Conservation (phyloP, 2,329 filamentous ascomycete species). For the Pseudopyrenochaeta lycopersici region DNA sequence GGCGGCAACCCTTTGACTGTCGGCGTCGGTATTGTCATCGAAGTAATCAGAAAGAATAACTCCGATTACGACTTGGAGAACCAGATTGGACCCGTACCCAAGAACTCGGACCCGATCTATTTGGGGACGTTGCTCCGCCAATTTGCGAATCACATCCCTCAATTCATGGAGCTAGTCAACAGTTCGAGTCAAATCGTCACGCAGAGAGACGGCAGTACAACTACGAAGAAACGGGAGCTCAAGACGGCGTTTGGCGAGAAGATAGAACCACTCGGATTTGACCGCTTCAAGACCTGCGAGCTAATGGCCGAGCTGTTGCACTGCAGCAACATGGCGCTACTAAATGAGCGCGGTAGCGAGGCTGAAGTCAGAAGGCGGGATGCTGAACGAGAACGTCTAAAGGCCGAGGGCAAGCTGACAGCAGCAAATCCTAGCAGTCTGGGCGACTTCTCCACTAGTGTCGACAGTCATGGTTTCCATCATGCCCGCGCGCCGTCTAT, state of each 20-base stretch:
- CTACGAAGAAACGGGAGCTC: slow-evolving; percentile 76
- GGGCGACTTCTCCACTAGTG: slow-evolving; percentile 59
- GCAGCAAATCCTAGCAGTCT: slow-evolving; percentile 66
- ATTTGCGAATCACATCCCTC: slow-evolving; percentile 89
- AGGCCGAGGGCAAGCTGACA: slow-evolving; percentile 78
- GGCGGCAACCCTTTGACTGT: slow-evolving; percentile 95
- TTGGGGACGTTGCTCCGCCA: slow-evolving; percentile 87
- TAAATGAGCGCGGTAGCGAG: slow-evolving; percentile 92
- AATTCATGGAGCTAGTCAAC: slow-evolving; percentile 91
- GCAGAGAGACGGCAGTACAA: slow-evolving; percentile 64
- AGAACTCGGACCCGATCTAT: slow-evolving; percentile 95
- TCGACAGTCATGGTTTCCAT: slow-evolving; percentile 62
- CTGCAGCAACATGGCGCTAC: slow-evolving; percentile 96
- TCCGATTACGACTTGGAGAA: slow-evolving; percentile 97
- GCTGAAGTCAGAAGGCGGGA: slow-evolving; percentile 84
- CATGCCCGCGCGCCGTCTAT: slow-evolving; percentile 58
- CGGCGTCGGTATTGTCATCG: slow-evolving; percentile 95
- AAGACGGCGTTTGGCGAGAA: slow-evolving; percentile 89
- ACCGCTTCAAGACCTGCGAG: slow-evolving; percentile 98
- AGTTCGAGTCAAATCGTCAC: slow-evolving; percentile 70
- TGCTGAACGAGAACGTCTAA: slow-evolving; percentile 79
- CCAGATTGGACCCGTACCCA: slow-evolving; percentile 78
- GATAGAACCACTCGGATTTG: slow-evolving; percentile 94
- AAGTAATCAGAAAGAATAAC: slow-evolving; percentile 99
- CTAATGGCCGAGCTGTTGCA: slow-evolving; percentile 97